These are phyloP conservation scores for Scedosporium apiospermum DNA, from an alignment of 2,329 filamentous ascomycete genomes.

Conservation along the genomic window DNA sequence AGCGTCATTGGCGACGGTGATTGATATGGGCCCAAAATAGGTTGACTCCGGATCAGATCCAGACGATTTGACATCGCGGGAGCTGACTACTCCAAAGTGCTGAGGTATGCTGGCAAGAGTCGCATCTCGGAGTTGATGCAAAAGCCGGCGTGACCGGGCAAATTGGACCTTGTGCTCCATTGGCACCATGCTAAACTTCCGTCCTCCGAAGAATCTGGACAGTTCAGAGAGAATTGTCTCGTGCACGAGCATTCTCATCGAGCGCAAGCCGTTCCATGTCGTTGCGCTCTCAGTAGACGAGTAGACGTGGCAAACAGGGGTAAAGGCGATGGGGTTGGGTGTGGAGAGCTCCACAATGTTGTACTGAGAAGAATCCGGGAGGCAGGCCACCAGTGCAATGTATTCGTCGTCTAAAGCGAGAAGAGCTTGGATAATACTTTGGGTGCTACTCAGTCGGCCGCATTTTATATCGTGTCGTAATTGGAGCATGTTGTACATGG, in stretches of 20 bases:
- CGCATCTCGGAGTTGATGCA: conserved; percentile 29
- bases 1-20: conserved; percentile 19
- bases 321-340: conserved; percentile 31
- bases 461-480: conserved; percentile 35
- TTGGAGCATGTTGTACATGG: conserved; percentile 35
- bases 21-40: conserved; percentile 13
- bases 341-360: conserved; percentile 27
- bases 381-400: conserved; percentile 23
- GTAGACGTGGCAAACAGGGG: conserved; percentile 34
- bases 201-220: conserved; percentile 19
- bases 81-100: conserved; percentile 37
- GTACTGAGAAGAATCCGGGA: conserved; percentile 33
- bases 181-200: conserved; percentile 15
- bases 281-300: conserved; percentile 32
- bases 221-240: conserved; percentile 37
- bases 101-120: conserved; percentile 39
- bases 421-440: conserved; percentile 25
- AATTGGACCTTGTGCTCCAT: conserved; percentile 24
- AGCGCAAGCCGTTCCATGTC: conserved; percentile 38
- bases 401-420: conserved; percentile 33
- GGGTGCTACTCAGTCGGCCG: conserved; percentile 23
- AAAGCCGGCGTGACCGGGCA: conserved; percentile 25
- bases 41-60: conserved; percentile 7
- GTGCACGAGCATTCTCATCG: conserved; percentile 35
- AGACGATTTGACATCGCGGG: conserved; percentile 22